Evolutionary conservation across 345 rosid genomes (phyloP).

Genomic region (Adansonia digitata): DNA sequence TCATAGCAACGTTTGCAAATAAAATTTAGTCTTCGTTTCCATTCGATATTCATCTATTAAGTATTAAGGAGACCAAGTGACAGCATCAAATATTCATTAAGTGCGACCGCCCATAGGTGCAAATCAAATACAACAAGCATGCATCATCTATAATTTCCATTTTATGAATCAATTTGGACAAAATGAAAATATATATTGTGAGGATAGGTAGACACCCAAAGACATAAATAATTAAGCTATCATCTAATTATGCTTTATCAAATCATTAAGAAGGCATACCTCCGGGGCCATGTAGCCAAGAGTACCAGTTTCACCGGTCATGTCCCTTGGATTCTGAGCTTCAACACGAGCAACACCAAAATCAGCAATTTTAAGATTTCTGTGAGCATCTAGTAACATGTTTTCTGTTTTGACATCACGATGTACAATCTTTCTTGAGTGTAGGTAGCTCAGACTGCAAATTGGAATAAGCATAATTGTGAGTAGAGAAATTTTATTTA

Average conservation of each 20-base stretch:
- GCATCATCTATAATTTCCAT: background rate
- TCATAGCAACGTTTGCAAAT: background rate
- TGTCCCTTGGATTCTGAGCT: conserved; percentile 89
- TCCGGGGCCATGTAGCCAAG: conserved; percentile 99
- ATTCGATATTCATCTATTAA: background rate
- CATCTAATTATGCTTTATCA: background rate
- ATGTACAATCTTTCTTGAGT: conserved; percentile 83
- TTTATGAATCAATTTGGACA: background rate
- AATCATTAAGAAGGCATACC: conserved; percentile 37
- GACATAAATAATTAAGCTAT: background rate
- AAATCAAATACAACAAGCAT: background rate
- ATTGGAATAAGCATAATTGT: conserved; percentile 10
- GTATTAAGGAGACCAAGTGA: background rate
- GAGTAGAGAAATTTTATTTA: background rate
- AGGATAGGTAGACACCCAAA: background rate
- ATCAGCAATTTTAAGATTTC: conserved; percentile 83
- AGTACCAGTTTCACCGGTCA: conserved; percentile 99
- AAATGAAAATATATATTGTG: background rate
- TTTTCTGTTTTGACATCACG: conserved; percentile 97
- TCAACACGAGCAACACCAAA: conserved; percentile 98
- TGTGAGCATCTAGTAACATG: conserved; percentile 64
- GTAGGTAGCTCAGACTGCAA: conserved; percentile 86
- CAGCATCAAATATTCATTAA: background rate
- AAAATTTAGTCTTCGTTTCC: background rate
- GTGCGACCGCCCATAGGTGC: background rate